Evolutionary conservation across 148 eudicot species (phyloP).

Genomic region (Talinum fruticosum): DNA sequence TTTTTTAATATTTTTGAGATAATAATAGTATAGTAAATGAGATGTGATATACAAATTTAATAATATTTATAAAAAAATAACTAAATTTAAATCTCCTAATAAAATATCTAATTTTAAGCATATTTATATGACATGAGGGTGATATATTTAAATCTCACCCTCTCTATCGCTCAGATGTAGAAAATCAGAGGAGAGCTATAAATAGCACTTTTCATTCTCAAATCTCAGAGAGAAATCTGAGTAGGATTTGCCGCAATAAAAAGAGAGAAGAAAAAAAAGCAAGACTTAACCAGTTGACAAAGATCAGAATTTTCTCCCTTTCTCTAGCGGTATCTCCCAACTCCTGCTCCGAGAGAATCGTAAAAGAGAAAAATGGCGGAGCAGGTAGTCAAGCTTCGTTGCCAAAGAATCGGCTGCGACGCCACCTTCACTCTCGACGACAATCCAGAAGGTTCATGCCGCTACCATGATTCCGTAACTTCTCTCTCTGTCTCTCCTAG

Average conservation of each 20-base stretch:
- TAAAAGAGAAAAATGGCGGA: conserved; percentile 32
- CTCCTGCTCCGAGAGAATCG: not conserved
- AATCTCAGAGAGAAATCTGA: too few relatives aligned
- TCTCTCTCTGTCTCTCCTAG: conserved; percentile 4
- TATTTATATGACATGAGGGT: too few relatives aligned
- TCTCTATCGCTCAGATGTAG: too few relatives aligned
- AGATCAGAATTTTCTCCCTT: not conserved
- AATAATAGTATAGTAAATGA: too few relatives aligned
- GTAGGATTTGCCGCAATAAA: not conserved
- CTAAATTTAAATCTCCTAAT: too few relatives aligned
- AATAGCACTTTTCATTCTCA: too few relatives aligned
- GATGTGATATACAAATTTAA: too few relatives aligned
- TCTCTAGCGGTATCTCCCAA: not conserved
- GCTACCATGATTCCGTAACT: conserved; percentile 56
- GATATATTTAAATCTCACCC: too few relatives aligned
- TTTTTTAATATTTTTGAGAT: too few relatives aligned
- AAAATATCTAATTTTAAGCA: too few relatives aligned
- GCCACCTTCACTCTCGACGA: conserved; percentile 65
- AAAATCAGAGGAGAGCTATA: too few relatives aligned
- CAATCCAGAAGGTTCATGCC: conserved; percentile 72
- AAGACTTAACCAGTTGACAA: not conserved
- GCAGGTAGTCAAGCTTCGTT: conserved; percentile 46
- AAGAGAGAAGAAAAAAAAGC: not conserved
- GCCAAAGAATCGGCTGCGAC: conserved; percentile 92
- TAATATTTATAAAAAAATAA: too few relatives aligned